Conservation (phyloP, 2,329 filamentous ascomycete species). For the Tolypocladium tropicale region DNA sequence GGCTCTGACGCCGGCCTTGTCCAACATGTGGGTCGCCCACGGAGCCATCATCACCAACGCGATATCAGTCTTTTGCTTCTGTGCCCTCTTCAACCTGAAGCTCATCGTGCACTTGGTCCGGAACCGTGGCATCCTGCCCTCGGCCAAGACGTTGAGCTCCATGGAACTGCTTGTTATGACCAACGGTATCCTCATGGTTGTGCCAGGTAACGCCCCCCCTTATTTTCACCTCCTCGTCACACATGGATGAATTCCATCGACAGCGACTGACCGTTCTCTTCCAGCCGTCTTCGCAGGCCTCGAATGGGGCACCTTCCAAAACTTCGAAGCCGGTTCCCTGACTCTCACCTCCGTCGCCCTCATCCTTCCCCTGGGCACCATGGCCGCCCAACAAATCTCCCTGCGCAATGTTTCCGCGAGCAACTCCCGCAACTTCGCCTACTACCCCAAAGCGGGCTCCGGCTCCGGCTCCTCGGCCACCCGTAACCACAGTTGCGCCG, state of each 20-base stretch:
- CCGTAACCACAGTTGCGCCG: neutral
- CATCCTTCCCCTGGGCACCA: conserved; percentile 40
- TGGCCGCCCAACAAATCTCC: conserved; percentile 37
- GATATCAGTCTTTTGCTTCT: conserved; percentile 40
- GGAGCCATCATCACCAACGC: conserved; percentile 28
- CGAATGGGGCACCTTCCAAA: conserved; percentile 28
- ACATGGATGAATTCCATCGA: neutral
- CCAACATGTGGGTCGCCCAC: conserved; percentile 26
- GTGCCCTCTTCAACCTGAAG: conserved; percentile 43
- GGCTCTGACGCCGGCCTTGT: conserved; percentile 9
- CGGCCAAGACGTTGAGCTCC: conserved; percentile 29
- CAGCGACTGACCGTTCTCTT: neutral
- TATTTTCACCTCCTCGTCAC: neutral
- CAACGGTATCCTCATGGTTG: conserved; percentile 45
- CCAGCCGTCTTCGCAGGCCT: conserved; percentile 41
- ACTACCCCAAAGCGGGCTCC: conserved; percentile 4
- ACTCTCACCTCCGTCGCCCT: conserved; percentile 38
- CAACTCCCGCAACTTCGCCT: conserved; percentile 6
- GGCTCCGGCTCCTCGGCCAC: neutral
- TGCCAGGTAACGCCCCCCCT: conserved; percentile 32
- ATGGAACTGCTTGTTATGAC: conserved; percentile 47
- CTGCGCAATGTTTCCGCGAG: conserved; percentile 8
- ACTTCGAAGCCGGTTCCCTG: conserved; percentile 40
- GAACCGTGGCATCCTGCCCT: conserved; percentile 36
- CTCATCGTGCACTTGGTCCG: conserved; percentile 36